A percentile compares a stretch with the other conserved stretches of the same genome.
Conservation (phyloP, 192 early-diverging fungal genomes). For the Gryganskiella cystojenkinii region DNA sequence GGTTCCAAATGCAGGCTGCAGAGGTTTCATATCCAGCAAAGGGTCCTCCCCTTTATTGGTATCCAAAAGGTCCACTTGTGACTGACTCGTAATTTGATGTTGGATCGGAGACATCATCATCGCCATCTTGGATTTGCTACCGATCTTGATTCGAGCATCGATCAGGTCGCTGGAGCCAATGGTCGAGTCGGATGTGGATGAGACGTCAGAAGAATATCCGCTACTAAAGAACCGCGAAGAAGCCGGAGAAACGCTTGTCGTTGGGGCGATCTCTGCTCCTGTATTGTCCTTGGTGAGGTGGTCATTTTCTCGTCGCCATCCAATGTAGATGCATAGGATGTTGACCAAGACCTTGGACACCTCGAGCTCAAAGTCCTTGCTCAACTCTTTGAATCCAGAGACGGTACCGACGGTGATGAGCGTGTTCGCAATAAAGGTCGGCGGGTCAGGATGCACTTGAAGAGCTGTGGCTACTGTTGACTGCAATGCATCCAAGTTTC, state of each 20-base stretch:
- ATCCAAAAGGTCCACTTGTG: no score
- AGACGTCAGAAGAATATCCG: not conserved
- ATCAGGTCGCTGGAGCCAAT: not conserved
- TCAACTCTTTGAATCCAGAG: conserved; percentile 10
- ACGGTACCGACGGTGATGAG: conserved; percentile 28
- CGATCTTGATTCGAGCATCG: not conserved
- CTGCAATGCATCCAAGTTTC: not conserved
- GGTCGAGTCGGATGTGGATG: no score
- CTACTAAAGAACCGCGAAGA: not conserved
- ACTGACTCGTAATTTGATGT: no score
- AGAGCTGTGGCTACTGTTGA: conserved; percentile 8
- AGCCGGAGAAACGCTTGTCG: no score
- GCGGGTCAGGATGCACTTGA: conserved; percentile 10
- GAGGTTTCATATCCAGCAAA: not conserved
- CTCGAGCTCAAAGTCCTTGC: conserved; percentile 19
- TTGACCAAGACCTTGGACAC: conserved; percentile 19
- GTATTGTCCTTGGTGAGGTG: not conserved
- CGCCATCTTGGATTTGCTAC: not conserved
- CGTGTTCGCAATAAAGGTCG: conserved; percentile 19
- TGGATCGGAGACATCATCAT: no score
- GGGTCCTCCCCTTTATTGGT: not conserved
- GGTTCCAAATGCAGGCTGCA: not conserved
- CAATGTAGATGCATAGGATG: not conserved
- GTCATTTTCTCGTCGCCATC: conserved; percentile 3
- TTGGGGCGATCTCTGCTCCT: no score